A percentile compares a stretch with the other conserved stretches of the same genome.
phyloP scores from a whole-genome alignment of 208 protist species.

The Leishmania gerbilli region DNA sequence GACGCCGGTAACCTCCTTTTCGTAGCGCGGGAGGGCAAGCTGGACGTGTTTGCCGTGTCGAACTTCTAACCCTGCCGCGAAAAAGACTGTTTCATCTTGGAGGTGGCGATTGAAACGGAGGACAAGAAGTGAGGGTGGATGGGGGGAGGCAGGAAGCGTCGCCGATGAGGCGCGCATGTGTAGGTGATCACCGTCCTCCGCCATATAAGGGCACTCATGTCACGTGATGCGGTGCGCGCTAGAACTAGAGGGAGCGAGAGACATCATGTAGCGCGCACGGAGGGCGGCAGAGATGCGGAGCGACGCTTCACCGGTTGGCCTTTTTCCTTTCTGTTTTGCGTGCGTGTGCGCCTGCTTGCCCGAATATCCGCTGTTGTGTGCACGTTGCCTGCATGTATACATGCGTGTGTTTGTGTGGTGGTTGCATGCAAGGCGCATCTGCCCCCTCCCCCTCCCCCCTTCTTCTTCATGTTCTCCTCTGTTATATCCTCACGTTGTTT shows the following conservation, averaged over 20 bases:
- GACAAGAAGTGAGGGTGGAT: neutral
- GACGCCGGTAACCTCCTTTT: slow-evolving; percentile 33
- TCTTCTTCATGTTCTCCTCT: neutral
- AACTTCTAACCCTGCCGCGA: neutral
- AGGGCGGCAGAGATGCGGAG: neutral
- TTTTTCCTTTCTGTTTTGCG: neutral
- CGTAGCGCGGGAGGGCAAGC: neutral
- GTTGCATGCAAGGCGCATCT: neutral
- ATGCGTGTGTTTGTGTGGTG: neutral
- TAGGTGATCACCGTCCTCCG: neutral
- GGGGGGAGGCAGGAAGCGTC: neutral
- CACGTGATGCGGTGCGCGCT: neutral
- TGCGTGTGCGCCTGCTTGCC: neutral
- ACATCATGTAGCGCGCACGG: neutral
- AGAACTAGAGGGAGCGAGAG: neutral
- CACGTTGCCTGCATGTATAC: neutral
- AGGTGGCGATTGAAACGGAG: neutral
- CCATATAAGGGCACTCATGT: neutral
- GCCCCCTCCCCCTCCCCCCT: neutral
- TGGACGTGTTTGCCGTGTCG: slow-evolving; percentile 10
- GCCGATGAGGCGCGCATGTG: neutral
- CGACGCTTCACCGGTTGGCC: neutral
- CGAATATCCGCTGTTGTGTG: neutral
- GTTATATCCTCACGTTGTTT: neutral
- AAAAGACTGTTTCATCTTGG: too few species aligned